Percentiles rank a stretch among this genome's conserved stretches.
Evolutionary conservation across 179 eudicot species (phyloP).

Genomic region (Gypsophila paniculata): DNA sequence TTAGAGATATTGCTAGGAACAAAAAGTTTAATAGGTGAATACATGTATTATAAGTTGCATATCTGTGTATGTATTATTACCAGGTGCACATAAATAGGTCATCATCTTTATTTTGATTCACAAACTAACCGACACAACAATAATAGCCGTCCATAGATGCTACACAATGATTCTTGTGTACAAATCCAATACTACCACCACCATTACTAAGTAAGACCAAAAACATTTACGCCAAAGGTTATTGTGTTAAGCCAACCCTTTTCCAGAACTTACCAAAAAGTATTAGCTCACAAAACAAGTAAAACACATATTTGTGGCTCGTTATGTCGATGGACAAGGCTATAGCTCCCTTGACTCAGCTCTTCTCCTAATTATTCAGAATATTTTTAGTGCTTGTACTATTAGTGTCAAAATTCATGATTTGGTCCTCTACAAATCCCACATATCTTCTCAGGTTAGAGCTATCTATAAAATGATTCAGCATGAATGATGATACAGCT

Average conservation of each 20-base stretch:
- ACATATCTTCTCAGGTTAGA: neutral
- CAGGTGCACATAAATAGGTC: neutral
- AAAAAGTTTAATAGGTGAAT: neutral
- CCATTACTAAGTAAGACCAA: neutral
- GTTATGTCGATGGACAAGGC: neutral
- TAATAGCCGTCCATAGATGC: neutral
- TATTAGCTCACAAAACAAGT: neutral
- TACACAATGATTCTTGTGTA: neutral
- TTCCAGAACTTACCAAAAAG: neutral
- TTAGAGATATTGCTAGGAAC: neutral
- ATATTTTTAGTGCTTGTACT: neutral
- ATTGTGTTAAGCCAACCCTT: neutral
- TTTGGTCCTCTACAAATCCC: neutral
- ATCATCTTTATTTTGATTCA: neutral
- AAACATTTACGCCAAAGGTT: neutral
- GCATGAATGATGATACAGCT: neutral
- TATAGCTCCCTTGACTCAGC: neutral
- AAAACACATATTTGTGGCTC: neutral
- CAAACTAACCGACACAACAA: neutral
- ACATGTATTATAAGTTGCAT: neutral
- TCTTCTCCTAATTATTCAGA: neutral
- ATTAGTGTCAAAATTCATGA: slow-evolving; percentile 1
- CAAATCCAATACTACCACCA: neutral
- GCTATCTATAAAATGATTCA: neutral
- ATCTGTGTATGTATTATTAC: neutral